These are phyloP conservation scores for Parathielavia hyrcaniae DNA, from an alignment of 495 filamentous ascomycete genomes.

Conservation along the genomic window DNA sequence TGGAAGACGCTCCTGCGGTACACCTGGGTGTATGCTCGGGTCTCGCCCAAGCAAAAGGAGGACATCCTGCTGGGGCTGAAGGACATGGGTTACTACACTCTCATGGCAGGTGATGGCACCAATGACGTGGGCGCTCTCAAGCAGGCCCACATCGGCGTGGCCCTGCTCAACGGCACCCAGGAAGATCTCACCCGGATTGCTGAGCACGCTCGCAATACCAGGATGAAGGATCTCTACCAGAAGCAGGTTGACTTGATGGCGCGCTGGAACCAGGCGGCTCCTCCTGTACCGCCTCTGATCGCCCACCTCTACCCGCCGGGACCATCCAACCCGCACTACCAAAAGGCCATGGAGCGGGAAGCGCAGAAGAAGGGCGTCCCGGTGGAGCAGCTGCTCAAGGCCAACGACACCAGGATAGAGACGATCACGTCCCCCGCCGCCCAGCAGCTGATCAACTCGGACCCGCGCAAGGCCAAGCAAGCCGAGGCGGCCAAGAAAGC, in stretches of 20 bases:
- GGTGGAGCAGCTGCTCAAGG: slow-evolving; percentile 38
- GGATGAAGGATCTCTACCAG: slow-evolving; percentile 98
- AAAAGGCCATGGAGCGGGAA: slow-evolving; percentile 84
- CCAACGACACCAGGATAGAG: slow-evolving; percentile 46
- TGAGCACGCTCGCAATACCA: slow-evolving; percentile 85
- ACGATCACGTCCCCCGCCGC: slow-evolving; percentile 66
- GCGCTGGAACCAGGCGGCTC: slow-evolving; percentile 83
- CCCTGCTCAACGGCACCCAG: slow-evolving; percentile 88
- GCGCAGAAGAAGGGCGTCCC: slow-evolving; percentile 62
- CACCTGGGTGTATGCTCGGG: slow-evolving; percentile 96
- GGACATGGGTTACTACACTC: slow-evolving; percentile 91
- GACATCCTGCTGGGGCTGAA: slow-evolving; percentile 94
- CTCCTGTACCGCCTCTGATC: slow-evolving; percentile 82
- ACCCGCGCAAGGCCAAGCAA: slow-evolving; percentile 51
- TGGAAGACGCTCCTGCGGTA: slow-evolving; percentile 72
- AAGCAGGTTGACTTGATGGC: slow-evolving; percentile 88
- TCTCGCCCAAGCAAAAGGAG: slow-evolving; percentile 98
- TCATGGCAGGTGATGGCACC: slow-evolving; percentile 98
- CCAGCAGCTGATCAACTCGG: slow-evolving; percentile 58
- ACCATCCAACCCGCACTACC: slow-evolving; percentile 86
- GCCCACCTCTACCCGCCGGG: slow-evolving; percentile 94
- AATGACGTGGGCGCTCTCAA: slow-evolving; percentile 98
- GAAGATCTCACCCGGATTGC: slow-evolving; percentile 86
- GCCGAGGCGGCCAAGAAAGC: slow-evolving; percentile 62
- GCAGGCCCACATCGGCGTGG: slow-evolving; percentile 95